Evolutionary conservation across 495 filamentous ascomycete genomes (phyloP).

Genomic region (Penicillium fimorum): DNA sequence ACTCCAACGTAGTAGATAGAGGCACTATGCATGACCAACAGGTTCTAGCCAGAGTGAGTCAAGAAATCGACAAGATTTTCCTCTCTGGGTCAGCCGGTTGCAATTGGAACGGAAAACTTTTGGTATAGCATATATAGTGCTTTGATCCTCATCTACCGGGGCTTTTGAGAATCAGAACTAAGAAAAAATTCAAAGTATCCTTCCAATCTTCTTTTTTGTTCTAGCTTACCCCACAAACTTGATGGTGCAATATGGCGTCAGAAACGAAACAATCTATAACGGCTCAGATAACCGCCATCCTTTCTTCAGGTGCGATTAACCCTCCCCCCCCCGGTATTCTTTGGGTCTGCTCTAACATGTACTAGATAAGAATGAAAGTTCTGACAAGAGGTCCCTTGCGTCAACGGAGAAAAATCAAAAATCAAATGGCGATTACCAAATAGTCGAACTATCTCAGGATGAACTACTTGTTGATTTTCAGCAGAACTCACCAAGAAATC

Average conservation of each 20-base stretch:
- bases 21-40: constrained; percentile 14
- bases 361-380: constrained; percentile 13
- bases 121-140: constrained; percentile 17
- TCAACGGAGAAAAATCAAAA: constrained; percentile 7
- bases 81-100: constrained; percentile 16
- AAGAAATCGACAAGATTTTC: constrained; percentile 8
- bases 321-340: neutral
- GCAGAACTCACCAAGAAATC: constrained; percentile 27
- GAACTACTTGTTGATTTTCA: constrained; percentile 33
- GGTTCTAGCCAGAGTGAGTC: constrained; percentile 24
- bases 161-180: constrained; percentile 6
- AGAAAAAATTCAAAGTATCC: neutral
- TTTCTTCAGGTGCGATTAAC: constrained; percentile 18
- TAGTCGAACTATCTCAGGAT: constrained; percentile 24
- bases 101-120: constrained; percentile 2
- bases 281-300: constrained; percentile 10
- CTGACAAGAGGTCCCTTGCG: constrained; percentile 7
- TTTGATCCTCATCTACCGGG: neutral
- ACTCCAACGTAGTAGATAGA: constrained; percentile 23
- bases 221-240: neutral
- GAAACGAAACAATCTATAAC: constrained; percentile 6
- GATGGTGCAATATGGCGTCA: constrained; percentile 11
- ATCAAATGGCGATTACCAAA: constrained; percentile 19
- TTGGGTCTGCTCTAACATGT: constrained; percentile 10
- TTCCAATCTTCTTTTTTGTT: neutral